Conservation (phyloP, 1,284 basidiomycete species). For the Rhodotorula glutinis region DNA sequence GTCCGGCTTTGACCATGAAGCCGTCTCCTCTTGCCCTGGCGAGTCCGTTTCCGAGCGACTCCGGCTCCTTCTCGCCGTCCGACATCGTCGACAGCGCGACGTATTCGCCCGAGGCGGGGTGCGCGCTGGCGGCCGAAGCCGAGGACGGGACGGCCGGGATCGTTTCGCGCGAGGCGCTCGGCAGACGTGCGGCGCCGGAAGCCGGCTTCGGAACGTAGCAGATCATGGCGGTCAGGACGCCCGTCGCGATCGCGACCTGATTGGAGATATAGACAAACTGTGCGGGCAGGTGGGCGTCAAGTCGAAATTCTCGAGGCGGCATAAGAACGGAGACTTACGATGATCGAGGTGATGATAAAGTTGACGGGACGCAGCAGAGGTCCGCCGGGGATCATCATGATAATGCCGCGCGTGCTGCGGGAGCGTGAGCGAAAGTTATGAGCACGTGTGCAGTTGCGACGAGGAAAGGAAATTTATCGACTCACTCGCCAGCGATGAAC, state of each 20-base stretch:
- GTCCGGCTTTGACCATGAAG: conserved; percentile 3
- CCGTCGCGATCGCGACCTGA: conserved; percentile 69
- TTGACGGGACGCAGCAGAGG: conserved; percentile 65
- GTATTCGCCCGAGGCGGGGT: conserved; percentile 25
- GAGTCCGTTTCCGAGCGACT: background rate
- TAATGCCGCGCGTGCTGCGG: conserved; percentile 65
- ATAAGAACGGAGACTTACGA: conserved; percentile 44
- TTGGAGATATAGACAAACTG: conserved; percentile 72
- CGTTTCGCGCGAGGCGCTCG: conserved; percentile 1
- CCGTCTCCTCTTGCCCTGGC: background rate
- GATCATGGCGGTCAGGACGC: conserved; percentile 66
- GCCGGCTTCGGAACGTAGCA: conserved; percentile 52
- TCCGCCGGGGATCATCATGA: conserved; percentile 72
- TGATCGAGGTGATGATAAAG: conserved; percentile 66
- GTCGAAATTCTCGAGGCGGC: background rate
- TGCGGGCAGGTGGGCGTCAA: too few species aligned
- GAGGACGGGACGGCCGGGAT: conserved; percentile 9
- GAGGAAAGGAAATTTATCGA: background rate
- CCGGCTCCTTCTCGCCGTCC: conserved; percentile 8
- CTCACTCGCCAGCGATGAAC: conserved; percentile 72
- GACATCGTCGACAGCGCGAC: conserved; percentile 27
- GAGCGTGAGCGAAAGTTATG: background rate
- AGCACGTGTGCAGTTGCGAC: too few species aligned
- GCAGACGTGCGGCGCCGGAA: background rate
- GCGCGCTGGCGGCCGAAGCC: conserved; percentile 6